phyloP scores from a whole-genome alignment of 2,329 filamentous ascomycete species.

The Sarocladium brachiariae region DNA sequence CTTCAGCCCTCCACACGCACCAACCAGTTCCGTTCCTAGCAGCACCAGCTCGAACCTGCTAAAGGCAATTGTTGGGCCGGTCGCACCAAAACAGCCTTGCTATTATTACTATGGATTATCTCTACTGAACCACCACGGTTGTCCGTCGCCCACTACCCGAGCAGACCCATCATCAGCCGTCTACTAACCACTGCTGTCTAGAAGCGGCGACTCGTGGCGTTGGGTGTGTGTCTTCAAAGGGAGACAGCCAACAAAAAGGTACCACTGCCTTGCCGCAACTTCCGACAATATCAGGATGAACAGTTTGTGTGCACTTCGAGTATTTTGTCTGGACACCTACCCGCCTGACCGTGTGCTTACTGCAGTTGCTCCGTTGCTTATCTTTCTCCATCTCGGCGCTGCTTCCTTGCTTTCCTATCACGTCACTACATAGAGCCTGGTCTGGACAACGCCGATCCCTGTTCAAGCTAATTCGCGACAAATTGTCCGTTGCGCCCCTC shows the following conservation, averaged over 20 bases:
- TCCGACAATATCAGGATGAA: too few species aligned
- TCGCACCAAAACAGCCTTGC: constrained; percentile 1
- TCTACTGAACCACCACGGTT: not conserved
- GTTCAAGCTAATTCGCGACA: not conserved
- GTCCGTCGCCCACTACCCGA: not conserved
- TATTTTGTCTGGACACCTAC: not conserved
- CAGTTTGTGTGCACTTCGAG: too few species aligned
- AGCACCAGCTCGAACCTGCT: too few species aligned
- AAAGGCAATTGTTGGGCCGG: not conserved
- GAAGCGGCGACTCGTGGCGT: not conserved
- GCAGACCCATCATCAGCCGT: not conserved
- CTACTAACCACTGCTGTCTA: not conserved
- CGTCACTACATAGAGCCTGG: not conserved
- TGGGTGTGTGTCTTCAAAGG: not conserved
- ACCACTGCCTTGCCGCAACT: not conserved
- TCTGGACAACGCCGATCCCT: not conserved
- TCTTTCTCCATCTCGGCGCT: not conserved
- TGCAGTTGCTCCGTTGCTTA: not conserved
- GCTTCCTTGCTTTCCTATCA: not conserved
- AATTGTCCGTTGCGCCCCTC: not conserved
- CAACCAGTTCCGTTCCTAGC: not conserved
- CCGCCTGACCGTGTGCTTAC: not conserved
- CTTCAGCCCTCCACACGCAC: constrained; percentile 6
- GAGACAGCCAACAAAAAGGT: not conserved
- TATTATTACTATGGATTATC: constrained; percentile 5